A percentile compares a stretch with the other conserved stretches of the same genome.
These are phyloP conservation scores for Podila horticola DNA, from an alignment of 192 early-diverging fungal species.

Conservation along the genomic window DNA sequence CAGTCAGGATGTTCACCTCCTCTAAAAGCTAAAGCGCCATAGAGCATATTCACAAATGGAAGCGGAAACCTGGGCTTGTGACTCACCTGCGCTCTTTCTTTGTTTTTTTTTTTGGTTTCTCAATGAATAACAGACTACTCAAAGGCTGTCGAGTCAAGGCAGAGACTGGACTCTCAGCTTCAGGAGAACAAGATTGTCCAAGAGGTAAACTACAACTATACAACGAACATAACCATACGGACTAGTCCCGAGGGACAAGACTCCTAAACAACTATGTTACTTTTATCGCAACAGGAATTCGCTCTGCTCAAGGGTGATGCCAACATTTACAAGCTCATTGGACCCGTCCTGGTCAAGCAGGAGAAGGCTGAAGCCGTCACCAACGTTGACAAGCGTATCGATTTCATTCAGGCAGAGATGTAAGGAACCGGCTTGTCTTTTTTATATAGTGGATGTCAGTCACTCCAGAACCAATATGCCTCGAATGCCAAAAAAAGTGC, in stretches of 20 bases:
- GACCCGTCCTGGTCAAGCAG: constrained; percentile 96
- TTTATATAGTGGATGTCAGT: neutral
- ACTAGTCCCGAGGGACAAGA: too few relatives aligned
- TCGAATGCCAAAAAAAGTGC: neutral
- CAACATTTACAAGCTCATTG: constrained; percentile 95
- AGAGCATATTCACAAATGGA: neutral
- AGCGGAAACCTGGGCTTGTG: neutral
- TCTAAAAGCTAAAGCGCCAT: too few relatives aligned
- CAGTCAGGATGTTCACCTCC: too few relatives aligned
- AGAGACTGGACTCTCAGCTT: constrained; percentile 93
- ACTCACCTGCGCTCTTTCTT: too few relatives aligned
- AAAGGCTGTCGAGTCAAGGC: constrained; percentile 76
- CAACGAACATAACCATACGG: too few relatives aligned
- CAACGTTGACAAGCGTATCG: constrained; percentile 95
- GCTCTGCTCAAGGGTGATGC: constrained; percentile 80
- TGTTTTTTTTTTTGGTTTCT: neutral
- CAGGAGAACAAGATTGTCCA: constrained; percentile 95
- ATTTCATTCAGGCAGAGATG: constrained; percentile 91
- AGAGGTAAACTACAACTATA: constrained; percentile 11
- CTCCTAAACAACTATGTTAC: too few relatives aligned
- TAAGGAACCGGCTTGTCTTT: constrained; percentile 45
- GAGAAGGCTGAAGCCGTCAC: constrained; percentile 83
- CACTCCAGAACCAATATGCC: neutral
- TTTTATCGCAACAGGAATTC: constrained; percentile 78
- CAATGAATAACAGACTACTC: constrained; percentile 68